Conservation (phyloP, 495 filamentous ascomycete genomes). For the Pyrenula aspistea region DNA sequence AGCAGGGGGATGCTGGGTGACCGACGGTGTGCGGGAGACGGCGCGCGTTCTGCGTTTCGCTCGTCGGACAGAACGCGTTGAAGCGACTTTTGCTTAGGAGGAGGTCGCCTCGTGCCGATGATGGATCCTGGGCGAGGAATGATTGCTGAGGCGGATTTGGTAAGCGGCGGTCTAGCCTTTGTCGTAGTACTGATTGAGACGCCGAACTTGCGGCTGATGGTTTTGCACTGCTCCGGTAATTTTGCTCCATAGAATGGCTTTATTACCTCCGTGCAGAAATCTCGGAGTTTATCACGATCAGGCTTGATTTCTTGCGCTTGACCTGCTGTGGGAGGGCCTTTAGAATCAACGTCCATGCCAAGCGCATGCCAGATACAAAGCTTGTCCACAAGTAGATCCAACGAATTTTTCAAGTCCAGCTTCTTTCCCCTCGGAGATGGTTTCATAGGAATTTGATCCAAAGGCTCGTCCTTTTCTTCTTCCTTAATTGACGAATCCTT, state of each 20-base stretch:
- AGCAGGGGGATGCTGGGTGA: background rate
- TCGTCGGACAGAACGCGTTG: slow-evolving; percentile 66
- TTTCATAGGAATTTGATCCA: slow-evolving; percentile 26
- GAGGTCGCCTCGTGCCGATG: slow-evolving; percentile 31
- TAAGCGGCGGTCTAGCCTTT: slow-evolving; percentile 32
- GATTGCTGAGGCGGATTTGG: slow-evolving; percentile 3
- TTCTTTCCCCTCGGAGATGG: slow-evolving; percentile 31
- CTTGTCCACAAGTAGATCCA: slow-evolving; percentile 81
- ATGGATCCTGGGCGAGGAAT: slow-evolving; percentile 38
- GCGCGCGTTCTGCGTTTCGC: slow-evolving; percentile 15
- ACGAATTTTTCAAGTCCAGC: slow-evolving; percentile 46
- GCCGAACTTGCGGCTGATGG: slow-evolving; percentile 77
- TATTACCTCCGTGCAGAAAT: slow-evolving; percentile 90
- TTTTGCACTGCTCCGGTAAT: slow-evolving; percentile 65
- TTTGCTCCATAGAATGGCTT: slow-evolving; percentile 84
- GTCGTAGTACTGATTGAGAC: slow-evolving; percentile 58
- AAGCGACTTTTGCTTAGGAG: slow-evolving; percentile 40
- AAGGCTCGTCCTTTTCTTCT: slow-evolving; percentile 17
- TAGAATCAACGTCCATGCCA: slow-evolving; percentile 20
- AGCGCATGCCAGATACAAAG: slow-evolving; percentile 96
- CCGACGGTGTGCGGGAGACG: background rate
- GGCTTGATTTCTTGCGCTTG: slow-evolving; percentile 29
- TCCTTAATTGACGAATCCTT: slow-evolving; percentile 14
- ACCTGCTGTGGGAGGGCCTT: slow-evolving; percentile 37
- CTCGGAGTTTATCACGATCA: slow-evolving; percentile 45